phyloP scores from a whole-genome alignment of 805 yeast species.

The Kluyveromyces siamensis region DNA sequence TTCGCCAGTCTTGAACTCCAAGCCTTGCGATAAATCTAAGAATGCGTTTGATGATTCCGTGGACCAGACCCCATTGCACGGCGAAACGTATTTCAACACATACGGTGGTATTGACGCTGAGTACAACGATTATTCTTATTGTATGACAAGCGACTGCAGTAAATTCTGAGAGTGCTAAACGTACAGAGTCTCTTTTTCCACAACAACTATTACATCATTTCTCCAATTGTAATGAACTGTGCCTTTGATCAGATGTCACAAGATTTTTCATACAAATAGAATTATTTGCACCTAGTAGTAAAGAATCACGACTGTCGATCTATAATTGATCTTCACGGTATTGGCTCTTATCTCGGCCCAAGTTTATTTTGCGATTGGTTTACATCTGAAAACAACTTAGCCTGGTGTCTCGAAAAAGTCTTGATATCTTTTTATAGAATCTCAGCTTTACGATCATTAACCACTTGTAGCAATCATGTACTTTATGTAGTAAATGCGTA shows the following conservation, averaged over 20 bases:
- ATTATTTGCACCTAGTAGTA: neutral
- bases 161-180: neutral
- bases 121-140: slow-evolving; percentile 6
- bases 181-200: neutral
- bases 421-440: too few species aligned
- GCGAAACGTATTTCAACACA: slow-evolving; percentile 9
- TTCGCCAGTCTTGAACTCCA: neutral
- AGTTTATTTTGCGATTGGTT: neutral
- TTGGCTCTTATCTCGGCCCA: neutral
- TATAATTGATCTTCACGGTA: neutral
- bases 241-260: neutral
- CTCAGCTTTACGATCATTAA: too few species aligned
- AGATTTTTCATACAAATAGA: neutral
- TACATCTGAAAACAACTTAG: neutral
- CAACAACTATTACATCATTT: neutral
- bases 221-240: neutral
- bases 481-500: too few species aligned
- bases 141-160: neutral
- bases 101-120: slow-evolving; percentile 10
- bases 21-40: neutral
- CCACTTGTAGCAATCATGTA: too few species aligned
- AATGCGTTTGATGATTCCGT: neutral
- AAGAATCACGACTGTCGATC: neutral
- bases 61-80: slow-evolving; percentile 3
- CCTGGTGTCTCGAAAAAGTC: neutral